A percentile compares a stretch with the other conserved stretches of the same genome.
These are phyloP conservation scores for Parafenestella ontariensis DNA, from an alignment of 2,329 filamentous ascomycete genomes.

Conservation along the genomic window DNA sequence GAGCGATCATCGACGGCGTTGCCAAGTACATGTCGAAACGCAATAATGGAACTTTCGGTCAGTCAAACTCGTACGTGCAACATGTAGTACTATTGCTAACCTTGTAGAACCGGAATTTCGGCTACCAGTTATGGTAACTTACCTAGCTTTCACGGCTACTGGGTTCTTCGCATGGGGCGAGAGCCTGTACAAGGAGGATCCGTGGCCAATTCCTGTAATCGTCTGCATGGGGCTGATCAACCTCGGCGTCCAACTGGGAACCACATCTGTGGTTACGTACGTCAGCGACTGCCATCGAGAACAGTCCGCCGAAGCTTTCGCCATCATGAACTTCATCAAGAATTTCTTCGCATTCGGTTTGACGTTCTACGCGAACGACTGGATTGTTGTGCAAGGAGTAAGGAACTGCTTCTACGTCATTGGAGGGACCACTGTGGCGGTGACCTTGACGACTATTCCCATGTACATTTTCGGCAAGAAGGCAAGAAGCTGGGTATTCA, in stretches of 20 bases:
- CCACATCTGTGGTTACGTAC: conserved; percentile 31
- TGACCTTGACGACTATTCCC: conserved; percentile 29
- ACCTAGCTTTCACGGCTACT: conserved; percentile 27
- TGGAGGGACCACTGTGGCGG: conserved; percentile 27
- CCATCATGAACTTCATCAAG: conserved; percentile 37
- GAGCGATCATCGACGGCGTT: conserved; percentile 27
- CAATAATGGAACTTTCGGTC: conserved; percentile 31
- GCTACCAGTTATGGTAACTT: conserved; percentile 31
- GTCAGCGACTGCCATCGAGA: conserved; percentile 34
- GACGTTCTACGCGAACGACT: conserved; percentile 32
- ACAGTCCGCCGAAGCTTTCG: conserved; percentile 33
- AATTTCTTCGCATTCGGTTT: conserved; percentile 36
- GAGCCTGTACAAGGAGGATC: conserved; percentile 21
- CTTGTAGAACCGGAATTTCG: conserved; percentile 33
- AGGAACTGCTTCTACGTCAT: conserved; percentile 28
- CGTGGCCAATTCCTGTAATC: conserved; percentile 34
- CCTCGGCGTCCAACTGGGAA: conserved; percentile 30
- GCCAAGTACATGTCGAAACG: conserved; percentile 32
- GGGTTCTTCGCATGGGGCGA: conserved; percentile 38
- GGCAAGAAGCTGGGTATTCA: conserved; percentile 45
- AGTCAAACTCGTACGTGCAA: conserved; percentile 3
- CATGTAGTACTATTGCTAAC: too few species aligned
- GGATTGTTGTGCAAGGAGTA: conserved; percentile 30
- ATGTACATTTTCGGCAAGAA: conserved; percentile 38
- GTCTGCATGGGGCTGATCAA: conserved; percentile 37